Percentiles rank a stretch among this genome's conserved stretches.
Conservation (phyloP, 2,329 filamentous ascomycete species). For the Phaeosphaeria sp. region DNA sequence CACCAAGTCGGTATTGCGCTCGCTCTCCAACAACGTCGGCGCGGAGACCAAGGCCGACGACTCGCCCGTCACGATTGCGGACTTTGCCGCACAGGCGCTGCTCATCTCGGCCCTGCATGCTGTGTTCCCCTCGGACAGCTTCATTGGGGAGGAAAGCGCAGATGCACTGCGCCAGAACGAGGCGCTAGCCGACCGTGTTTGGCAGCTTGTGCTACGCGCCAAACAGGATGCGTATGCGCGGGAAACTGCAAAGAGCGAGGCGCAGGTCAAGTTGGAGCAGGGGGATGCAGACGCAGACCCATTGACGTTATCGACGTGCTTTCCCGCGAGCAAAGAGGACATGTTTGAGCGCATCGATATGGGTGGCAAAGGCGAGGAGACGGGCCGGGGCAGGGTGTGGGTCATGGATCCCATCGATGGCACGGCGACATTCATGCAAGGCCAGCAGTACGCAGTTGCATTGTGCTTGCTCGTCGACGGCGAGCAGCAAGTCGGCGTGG, state of each 20-base stretch:
- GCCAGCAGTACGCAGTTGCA: conserved; percentile 69
- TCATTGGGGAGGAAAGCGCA: conserved; percentile 68
- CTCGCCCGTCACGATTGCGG: conserved; percentile 68
- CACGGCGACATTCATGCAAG: conserved; percentile 66
- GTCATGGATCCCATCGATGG: conserved; percentile 71
- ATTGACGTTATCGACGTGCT: conserved; percentile 16
- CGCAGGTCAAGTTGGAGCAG: conserved; percentile 16
- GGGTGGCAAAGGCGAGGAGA: conserved; percentile 61
- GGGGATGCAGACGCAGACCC: not conserved
- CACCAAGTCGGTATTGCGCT: conserved; percentile 61
- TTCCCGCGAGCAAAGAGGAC: conserved; percentile 58
- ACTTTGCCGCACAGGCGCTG: conserved; percentile 69
- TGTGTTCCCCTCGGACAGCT: conserved; percentile 63
- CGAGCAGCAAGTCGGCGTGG: conserved; percentile 63
- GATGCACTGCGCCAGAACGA: conserved; percentile 59
- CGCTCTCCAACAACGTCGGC: conserved; percentile 54
- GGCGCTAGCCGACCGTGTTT: conserved; percentile 60
- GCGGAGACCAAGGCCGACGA: conserved; percentile 64
- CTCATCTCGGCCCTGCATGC: conserved; percentile 64
- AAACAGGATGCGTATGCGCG: conserved; percentile 39
- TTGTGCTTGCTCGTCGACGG: conserved; percentile 66
- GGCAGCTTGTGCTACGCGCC: conserved; percentile 57
- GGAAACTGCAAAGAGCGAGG: conserved; percentile 24
- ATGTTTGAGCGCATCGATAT: conserved; percentile 69
- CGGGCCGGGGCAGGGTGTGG: conserved; percentile 60